A percentile compares a stretch with the other conserved stretches of the same genome.
Evolutionary conservation across 176 grass and related monocot species (phyloP).

Genomic region (Musa schizocarpa): DNA sequence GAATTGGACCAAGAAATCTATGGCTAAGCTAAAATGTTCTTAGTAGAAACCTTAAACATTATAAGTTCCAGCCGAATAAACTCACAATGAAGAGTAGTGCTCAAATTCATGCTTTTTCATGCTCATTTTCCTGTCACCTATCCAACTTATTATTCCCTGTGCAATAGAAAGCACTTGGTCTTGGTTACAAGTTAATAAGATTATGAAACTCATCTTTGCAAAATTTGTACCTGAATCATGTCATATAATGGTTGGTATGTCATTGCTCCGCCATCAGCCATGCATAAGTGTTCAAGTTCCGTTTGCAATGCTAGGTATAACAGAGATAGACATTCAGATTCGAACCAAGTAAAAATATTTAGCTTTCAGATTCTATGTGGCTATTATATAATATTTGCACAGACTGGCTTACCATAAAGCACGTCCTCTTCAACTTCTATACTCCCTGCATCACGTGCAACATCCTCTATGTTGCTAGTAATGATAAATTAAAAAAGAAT

Average conservation of each 20-base stretch:
- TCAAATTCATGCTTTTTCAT: constrained; percentile 54
- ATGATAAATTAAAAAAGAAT: constrained; percentile 16
- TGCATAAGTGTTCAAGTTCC: constrained; percentile 55
- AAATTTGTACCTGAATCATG: constrained; percentile 56
- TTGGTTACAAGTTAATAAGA: not conserved
- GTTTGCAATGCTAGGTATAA: constrained; percentile 39
- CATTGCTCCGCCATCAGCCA: constrained; percentile 36
- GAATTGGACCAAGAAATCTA: too few relatives aligned
- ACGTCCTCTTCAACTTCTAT: constrained; percentile 66
- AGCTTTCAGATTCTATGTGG: not conserved
- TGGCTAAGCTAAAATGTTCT: not conserved
- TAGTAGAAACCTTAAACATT: not conserved
- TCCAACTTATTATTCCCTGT: constrained; percentile 74
- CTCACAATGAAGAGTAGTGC: constrained; percentile 68
- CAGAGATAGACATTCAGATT: constrained; percentile 11
- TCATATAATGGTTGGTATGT: constrained; percentile 78
- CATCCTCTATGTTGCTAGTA: constrained; percentile 92
- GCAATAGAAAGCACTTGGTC: not conserved
- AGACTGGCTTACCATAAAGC: constrained; percentile 41
- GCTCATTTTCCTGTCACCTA: constrained; percentile 33
- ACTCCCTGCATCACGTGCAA: constrained; percentile 79
- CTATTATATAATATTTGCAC: not conserved
- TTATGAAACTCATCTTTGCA: not conserved
- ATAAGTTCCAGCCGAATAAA: not conserved
- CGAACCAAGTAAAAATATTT: not conserved